phyloP scores from a whole-genome alignment of 371 early-diverging fungal species.

The Actinomucor elegans region DNA sequence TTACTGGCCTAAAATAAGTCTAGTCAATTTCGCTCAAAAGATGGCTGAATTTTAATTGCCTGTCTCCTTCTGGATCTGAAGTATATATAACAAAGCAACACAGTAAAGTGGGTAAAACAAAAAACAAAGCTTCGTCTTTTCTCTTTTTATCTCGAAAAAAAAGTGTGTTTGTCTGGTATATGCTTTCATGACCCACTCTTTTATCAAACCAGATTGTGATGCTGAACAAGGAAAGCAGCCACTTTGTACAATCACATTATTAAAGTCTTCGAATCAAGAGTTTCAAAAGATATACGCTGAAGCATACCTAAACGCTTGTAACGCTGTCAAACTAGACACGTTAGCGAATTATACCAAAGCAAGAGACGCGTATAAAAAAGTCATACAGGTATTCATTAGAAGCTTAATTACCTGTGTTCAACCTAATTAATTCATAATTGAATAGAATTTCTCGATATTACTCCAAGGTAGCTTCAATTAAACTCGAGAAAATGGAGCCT shows the following conservation, averaged over 20 bases:
- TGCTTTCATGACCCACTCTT: slow-evolving; percentile 19
- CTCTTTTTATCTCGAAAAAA: background rate
- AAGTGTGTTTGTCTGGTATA: slow-evolving; percentile 4
- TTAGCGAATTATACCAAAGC: slow-evolving; percentile 49
- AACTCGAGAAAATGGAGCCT: no score
- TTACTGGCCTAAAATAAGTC: no score
- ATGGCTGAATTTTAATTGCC: no score
- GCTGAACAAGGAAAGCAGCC: slow-evolving; percentile 5
- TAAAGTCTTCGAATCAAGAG: slow-evolving; percentile 16
- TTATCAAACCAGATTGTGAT: slow-evolving; percentile 3
- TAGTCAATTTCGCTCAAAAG: no score
- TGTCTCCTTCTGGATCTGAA: no score
- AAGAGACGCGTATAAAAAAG: slow-evolving; percentile 41
- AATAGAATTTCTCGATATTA: slow-evolving; percentile 19
- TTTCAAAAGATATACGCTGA: slow-evolving; percentile 36
- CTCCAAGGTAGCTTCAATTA: slow-evolving; percentile 11
- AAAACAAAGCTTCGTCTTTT: no score
- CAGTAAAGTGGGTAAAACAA: no score
- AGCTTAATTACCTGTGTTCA: background rate
- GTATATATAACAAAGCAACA: no score
- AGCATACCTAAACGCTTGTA: slow-evolving; percentile 47
- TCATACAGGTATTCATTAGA: slow-evolving; percentile 53
- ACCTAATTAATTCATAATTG: background rate
- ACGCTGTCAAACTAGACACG: slow-evolving; percentile 53
- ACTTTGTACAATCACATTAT: background rate